phyloP scores from a whole-genome alignment of 2,329 filamentous ascomycete species.

The Diaporthe ampelina region DNA sequence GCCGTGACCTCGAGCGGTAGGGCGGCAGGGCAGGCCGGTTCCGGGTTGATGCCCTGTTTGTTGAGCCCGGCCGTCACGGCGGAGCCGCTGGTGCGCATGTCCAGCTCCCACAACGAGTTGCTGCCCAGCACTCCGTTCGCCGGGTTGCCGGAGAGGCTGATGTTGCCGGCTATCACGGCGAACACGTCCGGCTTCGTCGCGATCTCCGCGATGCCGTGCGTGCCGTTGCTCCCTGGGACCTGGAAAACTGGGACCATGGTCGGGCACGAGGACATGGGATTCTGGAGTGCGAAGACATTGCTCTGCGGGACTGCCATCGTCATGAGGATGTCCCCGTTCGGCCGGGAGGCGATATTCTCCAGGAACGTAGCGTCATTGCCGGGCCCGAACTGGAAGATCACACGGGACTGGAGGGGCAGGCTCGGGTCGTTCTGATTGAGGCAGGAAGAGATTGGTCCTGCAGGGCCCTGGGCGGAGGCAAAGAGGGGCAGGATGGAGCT shows the following conservation, averaged over 20 bases:
- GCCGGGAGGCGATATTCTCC: conserved; percentile 53
- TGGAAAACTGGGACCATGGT: conserved; percentile 47
- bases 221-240: conserved; percentile 47
- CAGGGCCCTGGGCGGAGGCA: not conserved
- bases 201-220: conserved; percentile 52
- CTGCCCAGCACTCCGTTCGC: conserved; percentile 40
- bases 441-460: conserved; percentile 10
- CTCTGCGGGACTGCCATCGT: conserved; percentile 49
- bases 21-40: not conserved
- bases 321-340: conserved; percentile 50
- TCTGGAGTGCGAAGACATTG: conserved; percentile 48
- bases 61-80: not conserved
- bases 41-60: not conserved
- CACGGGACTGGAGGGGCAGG: conserved; percentile 24
- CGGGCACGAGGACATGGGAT: conserved; percentile 45
- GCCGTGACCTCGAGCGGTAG: conserved; percentile 9
- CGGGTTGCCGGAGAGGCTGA: conserved; percentile 35
- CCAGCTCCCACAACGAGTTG: conserved; percentile 44
- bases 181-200: conserved; percentile 42
- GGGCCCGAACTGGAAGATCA: conserved; percentile 22
- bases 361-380: conserved; percentile 45
- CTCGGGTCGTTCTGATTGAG: conserved; percentile 32
- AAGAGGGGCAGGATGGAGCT: conserved; percentile 1
- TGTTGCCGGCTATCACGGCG: conserved; percentile 41
- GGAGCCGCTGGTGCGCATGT: conserved; percentile 29